Percentiles rank a stretch among this genome's conserved stretches.
These are phyloP conservation scores for Pseudohalonectria lignicola DNA, from an alignment of 2,329 filamentous ascomycete species.

Conservation along the genomic window DNA sequence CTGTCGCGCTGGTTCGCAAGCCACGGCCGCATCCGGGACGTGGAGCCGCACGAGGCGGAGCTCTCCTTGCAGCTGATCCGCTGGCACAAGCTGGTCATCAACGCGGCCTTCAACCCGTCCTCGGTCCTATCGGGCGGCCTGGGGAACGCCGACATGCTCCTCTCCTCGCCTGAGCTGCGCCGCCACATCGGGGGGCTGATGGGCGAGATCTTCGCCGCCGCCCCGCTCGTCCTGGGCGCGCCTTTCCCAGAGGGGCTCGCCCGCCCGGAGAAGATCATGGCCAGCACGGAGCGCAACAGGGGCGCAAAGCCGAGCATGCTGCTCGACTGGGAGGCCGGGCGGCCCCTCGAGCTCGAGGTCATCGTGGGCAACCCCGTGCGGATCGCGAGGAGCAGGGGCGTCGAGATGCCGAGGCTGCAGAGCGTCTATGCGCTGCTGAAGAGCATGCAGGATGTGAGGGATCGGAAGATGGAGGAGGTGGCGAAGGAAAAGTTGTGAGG, in stretches of 20 bases:
- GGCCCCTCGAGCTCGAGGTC: conserved; percentile 60
- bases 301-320: conserved; percentile 59
- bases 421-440: conserved; percentile 54
- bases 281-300: conserved; percentile 51
- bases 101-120: conserved; percentile 64
- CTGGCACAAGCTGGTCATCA: conserved; percentile 71
- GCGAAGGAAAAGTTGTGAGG: conserved; percentile 23
- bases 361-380: conserved; percentile 61
- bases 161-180: conserved; percentile 49
- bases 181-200: conserved; percentile 55
- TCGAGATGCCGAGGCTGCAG: conserved; percentile 56
- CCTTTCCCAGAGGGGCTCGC: conserved; percentile 50
- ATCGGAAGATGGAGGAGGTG: conserved; percentile 28
- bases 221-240: conserved; percentile 50
- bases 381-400: conserved; percentile 49
- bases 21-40: conserved; percentile 53
- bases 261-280: conserved; percentile 49
- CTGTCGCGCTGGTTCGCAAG: conserved; percentile 43
- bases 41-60: conserved; percentile 44
- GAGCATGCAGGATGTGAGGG: conserved; percentile 46
- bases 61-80: conserved; percentile 57
- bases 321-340: conserved; percentile 56
- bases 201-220: conserved; percentile 56
- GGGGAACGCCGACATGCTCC: conserved; percentile 53
- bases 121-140: conserved; percentile 55